Percentiles rank a stretch among this genome's conserved stretches.
phyloP scores from a whole-genome alignment of 768 basidiomycete species.

The Boletus speciosus region DNA sequence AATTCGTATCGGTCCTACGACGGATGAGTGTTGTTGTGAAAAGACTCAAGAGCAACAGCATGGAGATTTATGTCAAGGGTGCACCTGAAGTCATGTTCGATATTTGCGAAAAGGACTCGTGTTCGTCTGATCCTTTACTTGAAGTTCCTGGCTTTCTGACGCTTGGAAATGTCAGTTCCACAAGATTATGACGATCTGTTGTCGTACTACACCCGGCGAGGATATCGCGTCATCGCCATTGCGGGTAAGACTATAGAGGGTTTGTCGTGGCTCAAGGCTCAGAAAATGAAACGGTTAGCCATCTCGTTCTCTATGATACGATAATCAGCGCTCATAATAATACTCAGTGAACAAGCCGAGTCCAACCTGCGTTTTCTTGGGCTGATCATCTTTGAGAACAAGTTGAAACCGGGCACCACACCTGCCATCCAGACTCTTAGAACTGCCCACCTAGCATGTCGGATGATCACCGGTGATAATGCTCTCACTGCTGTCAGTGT shows the following conservation, averaged over 20 bases:
- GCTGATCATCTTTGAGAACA: constrained; percentile 96
- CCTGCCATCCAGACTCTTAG: constrained; percentile 88
- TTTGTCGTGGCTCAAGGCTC: constrained; percentile 95
- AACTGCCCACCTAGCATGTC: constrained; percentile 84
- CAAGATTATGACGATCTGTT: constrained; percentile 94
- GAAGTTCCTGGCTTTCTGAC: constrained; percentile 9
- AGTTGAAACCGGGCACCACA: constrained; percentile 87
- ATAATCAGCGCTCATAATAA: constrained; percentile 3
- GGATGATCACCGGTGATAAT: constrained; percentile 99
- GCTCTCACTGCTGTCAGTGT: constrained; percentile 96
- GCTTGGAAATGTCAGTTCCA: constrained; percentile 58
- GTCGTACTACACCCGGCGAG: constrained; percentile 94
- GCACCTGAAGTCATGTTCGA: constrained; percentile 97
- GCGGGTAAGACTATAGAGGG: constrained; percentile 95
- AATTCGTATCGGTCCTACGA: constrained; percentile 90
- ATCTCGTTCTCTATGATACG: neutral
- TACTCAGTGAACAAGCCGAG: constrained; percentile 85
- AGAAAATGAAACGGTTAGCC: constrained; percentile 86
- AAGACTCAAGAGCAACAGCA: constrained; percentile 85
- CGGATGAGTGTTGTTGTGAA: constrained; percentile 99
- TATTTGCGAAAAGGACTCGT: constrained; percentile 89
- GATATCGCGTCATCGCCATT: constrained; percentile 96
- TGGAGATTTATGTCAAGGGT: constrained; percentile 99
- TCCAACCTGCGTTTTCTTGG: constrained; percentile 87
- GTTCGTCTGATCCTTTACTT: constrained; percentile 48